Conservation (phyloP, 176 grass and related monocot genomes). For the Musa beccarii region DNA sequence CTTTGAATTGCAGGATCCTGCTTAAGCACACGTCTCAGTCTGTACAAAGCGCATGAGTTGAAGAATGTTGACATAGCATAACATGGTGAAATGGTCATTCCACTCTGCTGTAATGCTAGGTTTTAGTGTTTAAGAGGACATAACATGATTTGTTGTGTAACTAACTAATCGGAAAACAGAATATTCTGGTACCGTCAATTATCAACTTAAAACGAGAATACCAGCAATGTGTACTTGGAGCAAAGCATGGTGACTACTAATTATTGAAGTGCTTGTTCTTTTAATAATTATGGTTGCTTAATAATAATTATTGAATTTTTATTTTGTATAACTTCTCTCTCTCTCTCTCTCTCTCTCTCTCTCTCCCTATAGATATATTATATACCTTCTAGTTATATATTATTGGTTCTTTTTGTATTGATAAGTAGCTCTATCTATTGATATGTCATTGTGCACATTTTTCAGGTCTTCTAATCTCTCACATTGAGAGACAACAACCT, state of each 20-base stretch:
- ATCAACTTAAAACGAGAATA: too few relatives aligned
- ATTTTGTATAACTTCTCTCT: neutral
- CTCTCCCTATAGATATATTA: too few relatives aligned
- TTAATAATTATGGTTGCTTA: neutral
- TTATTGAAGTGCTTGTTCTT: too few relatives aligned
- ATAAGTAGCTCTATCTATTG: neutral
- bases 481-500: slow-evolving; percentile 59
- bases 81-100: neutral
- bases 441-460: neutral
- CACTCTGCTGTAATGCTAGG: neutral
- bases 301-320: neutral
- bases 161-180: too few relatives aligned
- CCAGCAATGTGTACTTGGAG: too few relatives aligned
- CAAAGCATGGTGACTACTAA: too few relatives aligned
- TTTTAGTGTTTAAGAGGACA: neutral
- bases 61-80: neutral
- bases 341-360: neutral
- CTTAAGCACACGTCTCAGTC: neutral
- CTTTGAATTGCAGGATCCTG: neutral
- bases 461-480: slow-evolving; percentile 62
- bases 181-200: too few relatives aligned
- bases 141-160: neutral
- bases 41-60: neutral
- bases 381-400: too few relatives aligned
- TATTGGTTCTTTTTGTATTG: neutral